Evolutionary conservation across 2,329 filamentous ascomycete species (phyloP), one percentile per base, ranked within the genome.

Genomic region (Epichloe sp.): DNA sequence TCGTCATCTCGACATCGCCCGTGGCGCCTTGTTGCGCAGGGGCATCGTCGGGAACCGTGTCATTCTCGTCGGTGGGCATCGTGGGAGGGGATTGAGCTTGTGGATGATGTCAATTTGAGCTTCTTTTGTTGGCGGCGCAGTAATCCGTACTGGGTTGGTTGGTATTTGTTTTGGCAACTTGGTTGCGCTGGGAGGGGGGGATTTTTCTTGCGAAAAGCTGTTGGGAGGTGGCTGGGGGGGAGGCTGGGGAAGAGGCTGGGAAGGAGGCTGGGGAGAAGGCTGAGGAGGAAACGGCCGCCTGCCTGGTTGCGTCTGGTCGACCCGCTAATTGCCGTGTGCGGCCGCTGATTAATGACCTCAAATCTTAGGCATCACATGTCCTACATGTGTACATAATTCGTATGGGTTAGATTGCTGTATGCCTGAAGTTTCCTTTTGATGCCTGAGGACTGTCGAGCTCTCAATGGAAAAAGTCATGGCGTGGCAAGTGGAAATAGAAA

Each of bases 1-100:
- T 68, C 8, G 59, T 57, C 69, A 71, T 71, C 48, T 72, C 68
- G 44, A 70, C 64, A 23, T 71, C 68, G 37, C 55, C 67, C 19
- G 35, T n/a, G 41, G 12, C 62, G 37, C 56, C 61, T 12, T 60
- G 58, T 48, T 63, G 64, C 3, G 57, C 51, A 19, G 53, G 7
- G 17, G 44, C 31, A 36, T 47, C 44, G 5, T 47, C 44, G 35
- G 50, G 1, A 57, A 62, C 3, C 58, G 62, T 8, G 17, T 48
- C 46, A 26, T 14, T 41, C n/a, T 40, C 21, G 4, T 40, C 37
- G 12, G 11, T 15, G 26, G 46, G 37, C 46, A 48, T 48, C 7
- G 35, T 41, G 36, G 7, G 46, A 6, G 12, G 14, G 6, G 7
- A 42, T 10, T 15, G 4, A 42, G 21, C n/a, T 17, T n/a, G 21